These are phyloP conservation scores for Lomentospora prolificans DNA, from an alignment of 2,329 filamentous ascomycete species.

Conservation along the genomic window DNA sequence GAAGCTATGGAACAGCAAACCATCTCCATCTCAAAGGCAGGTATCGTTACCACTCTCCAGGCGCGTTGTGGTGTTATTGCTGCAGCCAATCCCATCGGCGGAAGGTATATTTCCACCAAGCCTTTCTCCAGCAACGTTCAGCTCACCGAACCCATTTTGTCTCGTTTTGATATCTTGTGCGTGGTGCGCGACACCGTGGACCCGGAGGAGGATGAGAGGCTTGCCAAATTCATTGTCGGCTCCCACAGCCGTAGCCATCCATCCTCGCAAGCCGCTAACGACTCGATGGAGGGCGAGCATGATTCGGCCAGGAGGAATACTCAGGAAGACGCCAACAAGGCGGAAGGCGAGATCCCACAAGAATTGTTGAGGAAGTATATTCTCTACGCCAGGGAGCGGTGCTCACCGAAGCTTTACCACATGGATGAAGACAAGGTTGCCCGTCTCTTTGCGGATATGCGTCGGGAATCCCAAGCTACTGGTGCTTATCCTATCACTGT, in stretches of 20 bases:
- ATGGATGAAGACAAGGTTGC: slow-evolving; percentile 98
- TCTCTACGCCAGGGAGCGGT: slow-evolving; percentile 83
- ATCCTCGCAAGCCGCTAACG: slow-evolving; percentile 37
- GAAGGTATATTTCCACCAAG: slow-evolving; percentile 91
- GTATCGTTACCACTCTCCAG: slow-evolving; percentile 94
- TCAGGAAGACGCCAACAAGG: slow-evolving; percentile 22
- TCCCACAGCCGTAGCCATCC: slow-evolving; percentile 89
- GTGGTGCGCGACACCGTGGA: slow-evolving; percentile 95
- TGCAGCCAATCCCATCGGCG: slow-evolving; percentile 91
- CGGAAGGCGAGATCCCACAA: slow-evolving; percentile 70
- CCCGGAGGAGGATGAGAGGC: slow-evolving; percentile 79
- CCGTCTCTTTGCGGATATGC: slow-evolving; percentile 90
- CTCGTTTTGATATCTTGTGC: slow-evolving; percentile 94
- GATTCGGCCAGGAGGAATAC: slow-evolving; percentile 19
- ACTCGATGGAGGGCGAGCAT: slow-evolving; percentile 28
- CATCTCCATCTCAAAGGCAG: slow-evolving; percentile 96
- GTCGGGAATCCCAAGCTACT: slow-evolving; percentile 82
- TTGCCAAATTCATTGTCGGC: slow-evolving; percentile 89
- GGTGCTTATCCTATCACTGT: slow-evolving; percentile 97
- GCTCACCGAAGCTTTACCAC: slow-evolving; percentile 85
- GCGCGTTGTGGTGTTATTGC: slow-evolving; percentile 94
- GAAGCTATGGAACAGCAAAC: slow-evolving; percentile 99
- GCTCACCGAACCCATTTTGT: slow-evolving; percentile 91
- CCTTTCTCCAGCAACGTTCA: slow-evolving; percentile 96
- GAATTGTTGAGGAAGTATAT: slow-evolving; percentile 94